Conservation (phyloP, 371 early-diverging fungal species). For the Smittium culicis region DNA sequence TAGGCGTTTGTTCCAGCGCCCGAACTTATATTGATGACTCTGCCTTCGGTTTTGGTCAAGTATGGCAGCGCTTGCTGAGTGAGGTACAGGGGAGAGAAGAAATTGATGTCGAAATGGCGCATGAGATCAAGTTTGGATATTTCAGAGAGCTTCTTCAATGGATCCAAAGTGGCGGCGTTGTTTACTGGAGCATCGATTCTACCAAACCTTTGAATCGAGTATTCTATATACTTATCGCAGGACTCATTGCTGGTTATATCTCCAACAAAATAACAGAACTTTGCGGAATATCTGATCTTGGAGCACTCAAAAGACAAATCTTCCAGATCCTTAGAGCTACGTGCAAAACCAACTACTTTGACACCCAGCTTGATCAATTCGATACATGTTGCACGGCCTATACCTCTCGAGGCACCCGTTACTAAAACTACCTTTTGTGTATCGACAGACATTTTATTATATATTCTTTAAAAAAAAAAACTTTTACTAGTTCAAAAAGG, state of each 20-base stretch:
- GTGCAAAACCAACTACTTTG: slow-evolving; percentile 53
- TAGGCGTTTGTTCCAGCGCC: slow-evolving; percentile 57
- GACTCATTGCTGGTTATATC: slow-evolving; percentile 58
- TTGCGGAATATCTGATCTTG: slow-evolving; percentile 5
- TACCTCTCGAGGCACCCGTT: slow-evolving; percentile 74
- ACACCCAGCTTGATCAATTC: slow-evolving; percentile 36
- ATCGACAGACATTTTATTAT: too few relatives aligned
- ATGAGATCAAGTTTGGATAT: slow-evolving; percentile 4
- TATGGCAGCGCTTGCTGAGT: too few relatives aligned
- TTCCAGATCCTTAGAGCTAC: slow-evolving; percentile 36
- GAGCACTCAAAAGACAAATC: slow-evolving; percentile 21
- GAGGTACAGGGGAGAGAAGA: slow-evolving; percentile 63
- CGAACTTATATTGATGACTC: slow-evolving; percentile 51
- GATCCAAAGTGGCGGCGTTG: slow-evolving; percentile 73
- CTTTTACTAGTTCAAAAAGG: too few relatives aligned
- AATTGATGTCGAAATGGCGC: too few relatives aligned
- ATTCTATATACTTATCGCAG: too few relatives aligned
- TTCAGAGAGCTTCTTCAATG: slow-evolving; percentile 45
- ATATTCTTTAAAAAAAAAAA: too few relatives aligned
- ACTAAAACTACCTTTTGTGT: too few relatives aligned
- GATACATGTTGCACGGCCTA: too few relatives aligned
- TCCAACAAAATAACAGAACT: slow-evolving; percentile 38
- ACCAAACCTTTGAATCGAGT: too few relatives aligned
- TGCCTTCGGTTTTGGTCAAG: slow-evolving; percentile 37
- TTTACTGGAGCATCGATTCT: too few relatives aligned